These are phyloP conservation scores for Termitomyces sp. DNA, from an alignment of 768 basidiomycete genomes.

Conservation along the genomic window DNA sequence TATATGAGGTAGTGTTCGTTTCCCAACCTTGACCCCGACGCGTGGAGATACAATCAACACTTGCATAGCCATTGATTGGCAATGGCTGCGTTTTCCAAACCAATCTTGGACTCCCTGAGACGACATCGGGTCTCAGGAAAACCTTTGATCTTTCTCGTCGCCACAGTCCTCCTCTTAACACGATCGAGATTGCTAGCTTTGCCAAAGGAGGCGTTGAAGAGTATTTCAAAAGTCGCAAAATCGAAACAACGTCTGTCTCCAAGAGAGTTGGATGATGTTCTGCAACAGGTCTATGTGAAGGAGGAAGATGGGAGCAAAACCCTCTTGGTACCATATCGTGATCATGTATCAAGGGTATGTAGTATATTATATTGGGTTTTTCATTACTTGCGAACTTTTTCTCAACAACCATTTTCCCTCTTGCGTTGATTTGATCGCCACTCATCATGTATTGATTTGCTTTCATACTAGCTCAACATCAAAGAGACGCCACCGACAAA, in stretches of 20 bases:
- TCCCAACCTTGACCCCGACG: not conserved
- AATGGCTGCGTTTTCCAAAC: slow-evolving; percentile 16
- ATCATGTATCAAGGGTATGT: slow-evolving; percentile 57
- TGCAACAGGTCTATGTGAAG: slow-evolving; percentile 61
- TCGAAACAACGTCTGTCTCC: slow-evolving; percentile 24
- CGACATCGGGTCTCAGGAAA: slow-evolving; percentile 13
- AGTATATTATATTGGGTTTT: not conserved
- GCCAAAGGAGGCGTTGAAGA: slow-evolving; percentile 24
- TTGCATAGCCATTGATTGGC: not conserved
- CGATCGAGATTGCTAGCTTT: slow-evolving; percentile 38
- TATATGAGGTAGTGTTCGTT: not conserved
- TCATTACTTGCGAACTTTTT: not conserved
- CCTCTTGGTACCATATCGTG: slow-evolving; percentile 63
- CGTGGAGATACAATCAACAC: not conserved
- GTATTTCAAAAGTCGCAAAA: slow-evolving; percentile 21
- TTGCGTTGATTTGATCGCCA: not conserved
- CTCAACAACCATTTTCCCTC: not conserved
- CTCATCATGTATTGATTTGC: not conserved
- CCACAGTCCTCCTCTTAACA: slow-evolving; percentile 40
- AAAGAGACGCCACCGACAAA: slow-evolving; percentile 44
- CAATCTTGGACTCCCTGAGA: slow-evolving; percentile 7
- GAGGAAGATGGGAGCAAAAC: slow-evolving; percentile 55
- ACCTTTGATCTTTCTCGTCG: slow-evolving; percentile 36
- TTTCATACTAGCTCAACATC: slow-evolving; percentile 31
- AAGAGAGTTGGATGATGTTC: slow-evolving; percentile 39